Base-by-base conservation (phyloP, 2,329 filamentous ascomycete genomes). In the Aureobasidium sp. region DNA sequence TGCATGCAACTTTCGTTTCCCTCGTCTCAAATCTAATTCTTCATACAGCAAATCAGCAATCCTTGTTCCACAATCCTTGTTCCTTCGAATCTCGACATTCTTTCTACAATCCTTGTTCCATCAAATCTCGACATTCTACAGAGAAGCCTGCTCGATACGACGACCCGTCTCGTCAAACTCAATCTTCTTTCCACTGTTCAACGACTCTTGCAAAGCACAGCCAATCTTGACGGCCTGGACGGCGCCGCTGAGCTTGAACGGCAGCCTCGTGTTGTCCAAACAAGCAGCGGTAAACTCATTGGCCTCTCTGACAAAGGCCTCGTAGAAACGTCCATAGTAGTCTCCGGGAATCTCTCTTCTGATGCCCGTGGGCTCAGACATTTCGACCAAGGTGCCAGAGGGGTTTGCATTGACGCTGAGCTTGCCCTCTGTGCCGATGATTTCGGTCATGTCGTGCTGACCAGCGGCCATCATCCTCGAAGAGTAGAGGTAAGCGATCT, bases 401-500 rank as follows among this genome's bases (percentile, higher is more conserved):
- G 82, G 82, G 58, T 82, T 76, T 6, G 71, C 74, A 61, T 85
- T 85, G 56, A 86, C 72, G 1, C 73, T 69, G 5, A 86, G 62
- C 64, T 85, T 85, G 35, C 83, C 81, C 59, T 77, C 73, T 1
- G 83, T 86, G 11, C 82, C 83, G 52, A 85, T 81, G 57, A 86
- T 77, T 67, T 85, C 81, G 0, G 82, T 84, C 55, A 75, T 78
- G 63, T 86, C 83, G 57, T 84, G 78, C 65, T 86, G 82, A 0
- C 83, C 83, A 0, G 79, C 77, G 0, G 81, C 79, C 78, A 85
- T 86, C 79, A 85, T 86, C 12, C 82, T 73, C 8, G 73, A 78
- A 37, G 73, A 75, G 65, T 82, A 86, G 56, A 84, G 77, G 63
- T 84, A 81, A 1, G 81, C 81, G 40, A 86, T 79, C 62, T 78